A percentile compares a stretch with the other conserved stretches of the same genome.
Conservation (phyloP, 2,329 filamentous ascomycete genomes). For the Aurifilum marmelostoma region DNA sequence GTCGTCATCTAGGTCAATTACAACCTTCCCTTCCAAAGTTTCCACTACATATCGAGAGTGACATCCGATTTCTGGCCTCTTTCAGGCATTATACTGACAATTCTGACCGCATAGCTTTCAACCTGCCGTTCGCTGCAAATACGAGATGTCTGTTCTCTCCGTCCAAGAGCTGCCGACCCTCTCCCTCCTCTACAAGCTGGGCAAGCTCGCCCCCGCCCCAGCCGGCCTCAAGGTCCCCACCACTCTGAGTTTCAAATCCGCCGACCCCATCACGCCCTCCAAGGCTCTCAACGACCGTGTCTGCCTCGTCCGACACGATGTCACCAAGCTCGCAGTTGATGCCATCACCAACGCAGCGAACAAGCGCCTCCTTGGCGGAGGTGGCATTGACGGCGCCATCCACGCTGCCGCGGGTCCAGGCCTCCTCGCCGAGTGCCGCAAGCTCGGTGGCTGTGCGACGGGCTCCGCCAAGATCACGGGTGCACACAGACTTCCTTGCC, state of each 20-base stretch:
- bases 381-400: constrained; percentile 90
- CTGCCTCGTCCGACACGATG: constrained; percentile 73
- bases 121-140: not conserved
- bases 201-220: constrained; percentile 45
- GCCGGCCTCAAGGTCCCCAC: constrained; percentile 25
- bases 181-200: constrained; percentile 65
- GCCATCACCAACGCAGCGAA: constrained; percentile 96
- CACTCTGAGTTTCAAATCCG: constrained; percentile 34
- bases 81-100: not conserved
- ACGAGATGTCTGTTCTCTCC: constrained; percentile 44
- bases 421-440: constrained; percentile 72
- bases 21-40: not conserved
- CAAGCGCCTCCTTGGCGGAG: constrained; percentile 74
- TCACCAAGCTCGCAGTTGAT: constrained; percentile 77
- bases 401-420: constrained; percentile 76
- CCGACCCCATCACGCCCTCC: constrained; percentile 41
- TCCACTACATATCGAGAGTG: not conserved
- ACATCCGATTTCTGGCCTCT: not conserved
- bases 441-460: constrained; percentile 71
- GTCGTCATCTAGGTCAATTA: constrained; percentile 19
- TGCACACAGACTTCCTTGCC: constrained; percentile 75
- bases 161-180: constrained; percentile 65
- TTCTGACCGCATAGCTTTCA: not conserved
- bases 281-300: constrained; percentile 69
- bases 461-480: constrained; percentile 82